Percentiles rank a stretch among this genome's conserved stretches.
These are phyloP conservation scores for Geotrichum restrictum DNA, from an alignment of 1,139 yeast species.

Conservation along the genomic window DNA sequence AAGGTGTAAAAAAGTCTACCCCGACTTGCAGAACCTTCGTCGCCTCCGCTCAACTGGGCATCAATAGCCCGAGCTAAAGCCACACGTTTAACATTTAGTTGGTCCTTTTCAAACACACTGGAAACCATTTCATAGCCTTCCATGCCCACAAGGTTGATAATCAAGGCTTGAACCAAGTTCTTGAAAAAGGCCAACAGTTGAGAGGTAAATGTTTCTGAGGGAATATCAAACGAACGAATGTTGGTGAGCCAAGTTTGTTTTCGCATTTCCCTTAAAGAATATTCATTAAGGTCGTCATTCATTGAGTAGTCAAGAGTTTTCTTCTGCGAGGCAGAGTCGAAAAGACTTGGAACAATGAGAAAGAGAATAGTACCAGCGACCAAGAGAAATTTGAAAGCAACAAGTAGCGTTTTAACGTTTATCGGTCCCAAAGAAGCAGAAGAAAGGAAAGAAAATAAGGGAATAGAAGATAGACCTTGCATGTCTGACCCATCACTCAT, in stretches of 20 bases:
- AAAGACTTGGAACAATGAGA: conserved; percentile 27
- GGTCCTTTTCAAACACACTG: conserved; percentile 14
- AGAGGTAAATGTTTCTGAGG: conserved; percentile 19
- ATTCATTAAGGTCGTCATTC: neutral
- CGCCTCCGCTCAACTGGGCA: conserved; percentile 42
- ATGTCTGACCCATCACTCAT: conserved; percentile 31
- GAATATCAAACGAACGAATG: conserved; percentile 26
- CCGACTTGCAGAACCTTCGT: conserved; percentile 27
- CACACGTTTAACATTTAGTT: conserved; percentile 16
- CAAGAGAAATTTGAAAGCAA: conserved; percentile 30
- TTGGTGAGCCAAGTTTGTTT: conserved; percentile 34
- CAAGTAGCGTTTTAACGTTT: conserved; percentile 22
- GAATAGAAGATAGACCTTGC: conserved; percentile 36
- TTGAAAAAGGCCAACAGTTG: conserved; percentile 18
- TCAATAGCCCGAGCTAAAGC: conserved; percentile 35
- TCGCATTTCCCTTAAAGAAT: conserved; percentile 18
- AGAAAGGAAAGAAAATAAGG: conserved; percentile 27
- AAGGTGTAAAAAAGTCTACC: conserved; percentile 33
- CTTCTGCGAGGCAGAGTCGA: neutral
- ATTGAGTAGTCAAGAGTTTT: conserved; percentile 12
- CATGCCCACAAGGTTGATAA: conserved; percentile 24
- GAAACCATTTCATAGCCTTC: conserved; percentile 23
- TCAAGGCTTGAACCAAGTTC: conserved; percentile 21
- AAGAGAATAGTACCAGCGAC: conserved; percentile 35
- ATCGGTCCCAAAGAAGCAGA: conserved; percentile 17